Percentiles rank a stretch among this genome's conserved stretches.
Conservation (phyloP, 164 flowering plant species). For the Magnolia sinica region DNA sequence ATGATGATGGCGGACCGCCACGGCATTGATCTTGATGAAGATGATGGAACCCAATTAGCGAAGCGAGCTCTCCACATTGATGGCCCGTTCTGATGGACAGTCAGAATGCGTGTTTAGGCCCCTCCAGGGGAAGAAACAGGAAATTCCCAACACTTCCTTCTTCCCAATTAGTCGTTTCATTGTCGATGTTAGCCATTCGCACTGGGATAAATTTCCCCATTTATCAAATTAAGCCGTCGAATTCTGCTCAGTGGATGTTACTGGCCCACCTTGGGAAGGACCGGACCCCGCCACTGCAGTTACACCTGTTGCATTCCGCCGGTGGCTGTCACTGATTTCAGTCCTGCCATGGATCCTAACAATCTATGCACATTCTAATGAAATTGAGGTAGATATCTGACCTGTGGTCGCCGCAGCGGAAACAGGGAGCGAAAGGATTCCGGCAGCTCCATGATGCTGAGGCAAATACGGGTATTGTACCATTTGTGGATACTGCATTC, state of each 20-base stretch:
- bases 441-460: slow-evolving; percentile 36
- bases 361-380: neutral
- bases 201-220: slow-evolving; percentile 4
- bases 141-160: slow-evolving; percentile 13
- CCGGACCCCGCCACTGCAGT: slow-evolving; percentile 26
- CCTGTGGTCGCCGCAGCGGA: slow-evolving; percentile 26
- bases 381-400: slow-evolving; percentile 5
- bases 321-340: neutral
- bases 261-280: slow-evolving; percentile 30
- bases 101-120: neutral
- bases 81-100: slow-evolving; percentile 14
- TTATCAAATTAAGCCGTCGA: slow-evolving; percentile 29
- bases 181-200: slow-evolving; percentile 20
- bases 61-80: slow-evolving; percentile 15
- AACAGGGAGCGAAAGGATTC: slow-evolving; percentile 52
- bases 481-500: slow-evolving; percentile 50
- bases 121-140: neutral
- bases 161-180: slow-evolving; percentile 2
- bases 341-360: neutral
- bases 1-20: slow-evolving; percentile 13
- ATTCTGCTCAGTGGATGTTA: slow-evolving; percentile 33
- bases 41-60: slow-evolving; percentile 9
- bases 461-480: slow-evolving; percentile 49
- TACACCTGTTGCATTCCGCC: slow-evolving; percentile 26
- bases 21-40: neutral